A percentile compares a stretch with the other conserved stretches of the same genome.
Conservation (phyloP, 2,329 filamentous ascomycete genomes). For the Monosporascus ibericus region DNA sequence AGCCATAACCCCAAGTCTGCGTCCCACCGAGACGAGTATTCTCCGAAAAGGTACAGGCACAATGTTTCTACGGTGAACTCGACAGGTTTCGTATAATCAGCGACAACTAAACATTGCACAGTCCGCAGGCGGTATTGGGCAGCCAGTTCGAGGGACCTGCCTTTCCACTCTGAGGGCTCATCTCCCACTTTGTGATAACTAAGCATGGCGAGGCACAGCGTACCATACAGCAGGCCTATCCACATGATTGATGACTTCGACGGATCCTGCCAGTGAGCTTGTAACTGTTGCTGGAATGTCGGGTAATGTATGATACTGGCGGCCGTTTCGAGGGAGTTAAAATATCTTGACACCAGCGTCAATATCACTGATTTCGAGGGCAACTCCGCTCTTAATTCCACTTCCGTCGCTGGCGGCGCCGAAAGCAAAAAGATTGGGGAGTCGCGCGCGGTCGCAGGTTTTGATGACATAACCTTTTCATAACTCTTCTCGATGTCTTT, state of each 20-base stretch:
- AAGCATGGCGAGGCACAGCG: constrained; percentile 71
- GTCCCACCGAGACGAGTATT: constrained; percentile 68
- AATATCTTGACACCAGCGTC: constrained; percentile 80
- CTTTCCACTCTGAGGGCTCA: constrained; percentile 72
- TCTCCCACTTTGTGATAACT: constrained; percentile 76
- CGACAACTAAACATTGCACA: constrained; percentile 69
- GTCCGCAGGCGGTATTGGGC: constrained; percentile 64
- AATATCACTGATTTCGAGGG: constrained; percentile 80
- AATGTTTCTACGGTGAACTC: constrained; percentile 75
- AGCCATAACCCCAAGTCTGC: constrained; percentile 63
- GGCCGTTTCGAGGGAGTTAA: constrained; percentile 72
- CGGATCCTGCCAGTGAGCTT: constrained; percentile 63
- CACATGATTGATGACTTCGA: constrained; percentile 69
- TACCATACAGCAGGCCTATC: constrained; percentile 70
- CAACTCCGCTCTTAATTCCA: constrained; percentile 72
- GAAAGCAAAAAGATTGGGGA: constrained; percentile 77
- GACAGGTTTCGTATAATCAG: constrained; percentile 70
- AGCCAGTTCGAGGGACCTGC: constrained; percentile 54
- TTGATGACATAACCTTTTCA: constrained; percentile 66
- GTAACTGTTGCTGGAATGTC: constrained; percentile 72
- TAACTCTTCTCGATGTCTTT: constrained; percentile 82
- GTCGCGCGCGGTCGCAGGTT: constrained; percentile 51
- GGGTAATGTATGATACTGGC: constrained; percentile 75
- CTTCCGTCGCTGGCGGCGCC: constrained; percentile 62
- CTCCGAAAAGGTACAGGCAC: constrained; percentile 68